A percentile compares a stretch with the other conserved stretches of the same genome.
Conservation (phyloP, 352 stramenopile species). For the Globisporangium solare region DNA sequence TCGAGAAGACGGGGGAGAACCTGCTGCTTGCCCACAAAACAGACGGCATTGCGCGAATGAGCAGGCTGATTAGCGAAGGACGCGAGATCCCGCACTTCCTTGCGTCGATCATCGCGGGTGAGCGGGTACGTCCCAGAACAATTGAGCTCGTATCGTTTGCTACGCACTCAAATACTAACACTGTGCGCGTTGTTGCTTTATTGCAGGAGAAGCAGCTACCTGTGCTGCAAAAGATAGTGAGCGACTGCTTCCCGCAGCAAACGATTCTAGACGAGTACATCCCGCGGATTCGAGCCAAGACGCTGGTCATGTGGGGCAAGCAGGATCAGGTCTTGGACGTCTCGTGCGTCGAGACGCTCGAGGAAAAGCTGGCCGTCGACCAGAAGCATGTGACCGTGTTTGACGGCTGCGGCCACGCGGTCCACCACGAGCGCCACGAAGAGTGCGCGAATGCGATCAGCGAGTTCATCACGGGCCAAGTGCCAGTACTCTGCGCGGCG, state of each 20-base stretch:
- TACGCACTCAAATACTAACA: slow-evolving; percentile 22
- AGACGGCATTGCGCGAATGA: slow-evolving; percentile 49
- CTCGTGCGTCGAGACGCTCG: slow-evolving; percentile 50
- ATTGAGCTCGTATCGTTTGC: too few relatives aligned
- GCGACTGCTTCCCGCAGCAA: slow-evolving; percentile 36
- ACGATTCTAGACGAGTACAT: slow-evolving; percentile 53
- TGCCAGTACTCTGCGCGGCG: neutral
- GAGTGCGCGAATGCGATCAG: slow-evolving; percentile 57
- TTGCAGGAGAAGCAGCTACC: slow-evolving; percentile 30
- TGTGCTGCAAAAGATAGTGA: slow-evolving; percentile 50
- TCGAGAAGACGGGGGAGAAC: slow-evolving; percentile 57
- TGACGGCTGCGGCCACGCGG: slow-evolving; percentile 41
- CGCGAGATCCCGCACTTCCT: slow-evolving; percentile 8
- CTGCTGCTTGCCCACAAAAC: slow-evolving; percentile 46
- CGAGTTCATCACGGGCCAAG: slow-evolving; percentile 27
- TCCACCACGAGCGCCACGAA: slow-evolving; percentile 55
- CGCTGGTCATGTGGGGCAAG: slow-evolving; percentile 63
- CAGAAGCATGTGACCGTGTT: slow-evolving; percentile 36
- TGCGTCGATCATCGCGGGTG: slow-evolving; percentile 31
- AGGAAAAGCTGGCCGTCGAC: slow-evolving; percentile 37
- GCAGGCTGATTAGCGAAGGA: slow-evolving; percentile 29
- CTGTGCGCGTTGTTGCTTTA: slow-evolving; percentile 31
- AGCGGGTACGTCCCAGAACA: slow-evolving; percentile 47
- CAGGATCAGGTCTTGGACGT: slow-evolving; percentile 60
- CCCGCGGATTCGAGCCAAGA: slow-evolving; percentile 40